phyloP scores from a whole-genome alignment of 148 eudicot species.

The Fagopyrum tataricum region DNA sequence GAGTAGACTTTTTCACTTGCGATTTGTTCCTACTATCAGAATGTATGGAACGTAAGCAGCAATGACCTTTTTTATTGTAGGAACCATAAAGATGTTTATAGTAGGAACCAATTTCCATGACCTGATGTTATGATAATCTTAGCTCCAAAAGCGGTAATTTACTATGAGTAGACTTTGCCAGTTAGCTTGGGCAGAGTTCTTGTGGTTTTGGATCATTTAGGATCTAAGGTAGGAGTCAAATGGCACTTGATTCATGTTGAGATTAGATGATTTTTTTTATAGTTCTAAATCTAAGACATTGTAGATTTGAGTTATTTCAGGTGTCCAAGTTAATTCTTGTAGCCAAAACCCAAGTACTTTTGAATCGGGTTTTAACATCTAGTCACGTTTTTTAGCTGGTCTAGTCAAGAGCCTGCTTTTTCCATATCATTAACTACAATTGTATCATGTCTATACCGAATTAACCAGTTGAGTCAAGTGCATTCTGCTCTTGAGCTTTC shows the following conservation, averaged over 20 bases:
- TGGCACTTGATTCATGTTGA: not conserved
- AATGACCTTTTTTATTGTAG: not conserved
- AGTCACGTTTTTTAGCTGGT: no score
- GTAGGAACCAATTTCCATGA: not conserved
- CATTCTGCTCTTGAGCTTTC: not conserved
- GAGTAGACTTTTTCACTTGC: not conserved
- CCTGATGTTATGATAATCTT: not conserved
- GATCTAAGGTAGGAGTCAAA: not conserved
- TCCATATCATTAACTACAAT: not conserved
- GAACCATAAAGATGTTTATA: not conserved
- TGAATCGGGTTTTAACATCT: not conserved
- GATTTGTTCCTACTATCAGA: not conserved
- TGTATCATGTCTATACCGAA: not conserved
- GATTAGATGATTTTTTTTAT: not conserved
- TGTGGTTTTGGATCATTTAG: not conserved
- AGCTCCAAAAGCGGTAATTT: not conserved
- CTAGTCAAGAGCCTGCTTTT: not conserved
- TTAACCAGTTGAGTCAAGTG: not conserved
- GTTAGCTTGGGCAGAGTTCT: not conserved
- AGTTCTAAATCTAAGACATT: not conserved
- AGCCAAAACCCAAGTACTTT: not conserved
- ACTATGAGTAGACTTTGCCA: not conserved
- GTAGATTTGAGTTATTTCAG: not conserved
- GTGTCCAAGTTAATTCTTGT: not conserved
- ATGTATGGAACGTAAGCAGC: not conserved